phyloP scores from a whole-genome alignment of 1,284 basidiomycete species.

The Phylloboletellus chloephorus region DNA sequence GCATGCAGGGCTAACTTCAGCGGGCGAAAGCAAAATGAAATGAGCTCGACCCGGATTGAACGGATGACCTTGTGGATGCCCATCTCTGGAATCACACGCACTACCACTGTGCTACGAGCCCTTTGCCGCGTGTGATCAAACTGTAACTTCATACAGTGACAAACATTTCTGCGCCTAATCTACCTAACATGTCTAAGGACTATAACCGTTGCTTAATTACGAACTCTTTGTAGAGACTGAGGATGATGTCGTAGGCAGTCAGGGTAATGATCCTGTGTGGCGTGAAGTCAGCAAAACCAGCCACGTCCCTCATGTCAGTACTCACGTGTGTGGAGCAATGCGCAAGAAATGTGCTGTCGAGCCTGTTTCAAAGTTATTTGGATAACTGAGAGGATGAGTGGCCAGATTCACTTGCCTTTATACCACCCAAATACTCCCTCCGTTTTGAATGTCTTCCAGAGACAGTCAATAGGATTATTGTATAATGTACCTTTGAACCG shows the following conservation, averaged over 20 bases:
- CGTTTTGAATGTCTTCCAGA: conserved; percentile 91
- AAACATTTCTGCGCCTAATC: neutral
- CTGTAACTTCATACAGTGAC: no score
- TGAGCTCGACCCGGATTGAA: conserved; percentile 54
- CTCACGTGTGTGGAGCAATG: conserved; percentile 88
- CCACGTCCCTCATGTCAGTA: conserved; percentile 3
- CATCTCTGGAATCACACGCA: conserved; percentile 33
- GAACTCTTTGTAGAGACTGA: conserved; percentile 62
- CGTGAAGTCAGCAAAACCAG: conserved; percentile 7
- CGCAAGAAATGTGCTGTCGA: conserved; percentile 89
- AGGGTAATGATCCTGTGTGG: conserved; percentile 72
- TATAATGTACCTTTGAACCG: conserved; percentile 75
- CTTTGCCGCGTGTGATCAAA: conserved; percentile 8
- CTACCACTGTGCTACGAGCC: conserved; percentile 36
- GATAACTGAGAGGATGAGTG: neutral
- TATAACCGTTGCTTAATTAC: conserved; percentile 17
- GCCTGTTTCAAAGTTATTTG: conserved; percentile 40
- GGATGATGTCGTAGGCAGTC: conserved; percentile 82
- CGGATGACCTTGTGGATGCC: conserved; percentile 49
- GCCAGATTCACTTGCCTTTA: conserved; percentile 54
- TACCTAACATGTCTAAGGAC: conserved; percentile 1
- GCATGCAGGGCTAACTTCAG: neutral
- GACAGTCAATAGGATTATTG: conserved; percentile 89
- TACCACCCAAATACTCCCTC: conserved; percentile 92
- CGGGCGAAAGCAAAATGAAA: neutral